Base-by-base conservation (phyloP, 2,329 filamentous ascomycete genomes). In the Neodidymelliopsis sp. region DNA sequence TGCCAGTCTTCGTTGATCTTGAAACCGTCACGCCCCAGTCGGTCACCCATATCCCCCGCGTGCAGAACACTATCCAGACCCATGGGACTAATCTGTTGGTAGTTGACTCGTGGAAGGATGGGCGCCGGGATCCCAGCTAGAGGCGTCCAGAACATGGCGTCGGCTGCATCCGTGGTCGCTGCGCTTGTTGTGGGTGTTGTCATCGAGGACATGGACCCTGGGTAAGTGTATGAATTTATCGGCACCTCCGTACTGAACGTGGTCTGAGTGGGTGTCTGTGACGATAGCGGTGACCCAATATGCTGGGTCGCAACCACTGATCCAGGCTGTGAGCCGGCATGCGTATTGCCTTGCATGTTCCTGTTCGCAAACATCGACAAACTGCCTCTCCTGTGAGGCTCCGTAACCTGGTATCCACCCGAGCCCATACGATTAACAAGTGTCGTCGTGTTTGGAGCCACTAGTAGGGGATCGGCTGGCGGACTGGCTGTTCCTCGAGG, bases 91-190 rank as follows among this genome's bases (percentile, higher is more conserved):
- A 62, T 49, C 20, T 65, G 61, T 19, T 57, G 53, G 47, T 61
- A 64, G 25, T 46, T 65, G 29, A 51, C 63, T n/a, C 65, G 56
- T 1, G 62, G 62, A 0, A 71, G 38, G 5, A 71, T 67, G 2
- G 75, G 74, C 6, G 73, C 70, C 38, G 67, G 71, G 44, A 76
- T 65, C 2, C 70, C 69, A 1, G 70, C 67, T 10, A 77, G 72
- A 0, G 75, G 75, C 10, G 72, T 73, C 75, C 65, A 66, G 40
- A 69, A 69, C 30, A 67, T 58, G 8, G 55, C 49, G 29, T 67
- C 63, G 16, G 57, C 53, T 1, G 57, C 37, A 18, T 59, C 57
- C 2, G 62, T 24, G 1, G 54, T 52, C 11, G 56, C 54, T 30
- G 47, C 52, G 18, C 56, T 46, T 7, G 56, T 56, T 1, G 47